A percentile compares a stretch with the other conserved stretches of the same genome.
phyloP scores from a whole-genome alignment of 2,329 filamentous ascomycete genomes.

The Dichotomopilus funicola region DNA sequence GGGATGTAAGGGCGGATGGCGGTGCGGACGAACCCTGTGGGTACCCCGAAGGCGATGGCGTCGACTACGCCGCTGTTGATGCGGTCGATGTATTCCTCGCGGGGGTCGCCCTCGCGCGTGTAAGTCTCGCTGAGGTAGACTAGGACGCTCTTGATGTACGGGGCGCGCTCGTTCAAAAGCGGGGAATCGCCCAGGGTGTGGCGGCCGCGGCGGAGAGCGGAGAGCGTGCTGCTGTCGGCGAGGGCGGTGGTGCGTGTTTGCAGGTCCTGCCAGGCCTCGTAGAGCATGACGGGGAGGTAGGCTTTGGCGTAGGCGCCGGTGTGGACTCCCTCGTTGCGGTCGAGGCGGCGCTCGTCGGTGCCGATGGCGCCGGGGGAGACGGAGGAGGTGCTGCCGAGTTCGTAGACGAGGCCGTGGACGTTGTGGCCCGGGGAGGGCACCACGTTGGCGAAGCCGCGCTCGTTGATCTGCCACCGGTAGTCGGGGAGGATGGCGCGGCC shows the following conservation, averaged over 20 bases:
- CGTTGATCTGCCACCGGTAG: conserved; percentile 62
- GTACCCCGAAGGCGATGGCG: conserved; percentile 47
- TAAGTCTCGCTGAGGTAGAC: neutral
- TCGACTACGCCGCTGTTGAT: conserved; percentile 60
- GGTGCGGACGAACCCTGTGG: conserved; percentile 45
- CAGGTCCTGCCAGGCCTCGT: neutral
- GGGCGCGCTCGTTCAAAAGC: neutral
- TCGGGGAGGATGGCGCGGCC: conserved; percentile 50
- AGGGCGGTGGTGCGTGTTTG: neutral
- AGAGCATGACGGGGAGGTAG: neutral
- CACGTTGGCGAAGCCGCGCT: conserved; percentile 62
- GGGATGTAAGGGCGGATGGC: conserved; percentile 45
- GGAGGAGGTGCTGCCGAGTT: conserved; percentile 27
- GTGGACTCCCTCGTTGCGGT: neutral
- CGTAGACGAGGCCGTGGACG: conserved; percentile 43
- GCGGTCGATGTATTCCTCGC: conserved; percentile 52
- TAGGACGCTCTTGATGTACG: neutral
- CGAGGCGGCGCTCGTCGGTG: neutral
- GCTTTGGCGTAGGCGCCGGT: neutral
- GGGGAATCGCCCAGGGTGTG: neutral
- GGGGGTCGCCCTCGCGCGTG: conserved; percentile 27
- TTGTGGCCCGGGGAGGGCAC: conserved; percentile 26
- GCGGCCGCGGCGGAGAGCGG: neutral
- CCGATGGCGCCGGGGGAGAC: neutral
- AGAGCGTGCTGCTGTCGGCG: neutral